These are phyloP conservation scores for Acanthamoeba castellanii DNA, from an alignment of 208 protist species.

Conservation along the genomic window DNA sequence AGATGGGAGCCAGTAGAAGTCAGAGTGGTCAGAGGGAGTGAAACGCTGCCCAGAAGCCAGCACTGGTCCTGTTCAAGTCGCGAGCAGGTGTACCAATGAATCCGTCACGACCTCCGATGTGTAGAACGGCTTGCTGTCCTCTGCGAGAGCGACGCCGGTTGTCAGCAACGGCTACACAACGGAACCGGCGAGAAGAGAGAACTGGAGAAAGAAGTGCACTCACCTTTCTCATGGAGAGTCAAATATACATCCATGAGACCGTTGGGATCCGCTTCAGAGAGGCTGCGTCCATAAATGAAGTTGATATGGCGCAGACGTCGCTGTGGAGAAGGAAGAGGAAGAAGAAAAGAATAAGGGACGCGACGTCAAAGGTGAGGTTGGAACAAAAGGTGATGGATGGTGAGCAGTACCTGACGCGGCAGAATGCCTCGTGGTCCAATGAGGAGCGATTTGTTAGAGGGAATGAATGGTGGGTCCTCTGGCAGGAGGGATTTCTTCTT, in stretches of 20 bases:
- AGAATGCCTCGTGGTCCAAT: conserved; percentile 72
- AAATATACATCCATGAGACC: conserved; percentile 67
- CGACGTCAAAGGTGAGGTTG: neutral
- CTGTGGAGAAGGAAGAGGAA: neutral
- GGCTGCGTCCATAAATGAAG: conserved; percentile 46
- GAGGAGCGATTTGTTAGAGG: conserved; percentile 61
- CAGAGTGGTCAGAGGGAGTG: neutral
- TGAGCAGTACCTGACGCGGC: conserved; percentile 41
- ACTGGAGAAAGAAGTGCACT: neutral
- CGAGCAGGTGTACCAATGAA: neutral
- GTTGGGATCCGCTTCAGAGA: conserved; percentile 19
- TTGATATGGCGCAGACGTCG: conserved; percentile 69
- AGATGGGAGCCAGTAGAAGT: neutral
- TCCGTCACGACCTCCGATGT: conserved; percentile 56
- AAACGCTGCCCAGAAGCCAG: too few relatives aligned
- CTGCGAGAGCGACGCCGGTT: neutral
- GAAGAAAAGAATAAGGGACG: neutral
- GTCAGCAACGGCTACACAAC: neutral
- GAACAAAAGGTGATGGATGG: neutral
- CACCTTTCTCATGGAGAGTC: conserved; percentile 69
- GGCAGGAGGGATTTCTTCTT: conserved; percentile 48
- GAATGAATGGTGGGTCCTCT: conserved; percentile 38
- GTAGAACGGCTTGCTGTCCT: conserved; percentile 75
- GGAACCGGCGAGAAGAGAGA: neutral
- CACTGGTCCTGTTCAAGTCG: neutral